These are phyloP conservation scores for Hypericum perforatum DNA, from an alignment of 345 rosid species.

Conservation along the genomic window DNA sequence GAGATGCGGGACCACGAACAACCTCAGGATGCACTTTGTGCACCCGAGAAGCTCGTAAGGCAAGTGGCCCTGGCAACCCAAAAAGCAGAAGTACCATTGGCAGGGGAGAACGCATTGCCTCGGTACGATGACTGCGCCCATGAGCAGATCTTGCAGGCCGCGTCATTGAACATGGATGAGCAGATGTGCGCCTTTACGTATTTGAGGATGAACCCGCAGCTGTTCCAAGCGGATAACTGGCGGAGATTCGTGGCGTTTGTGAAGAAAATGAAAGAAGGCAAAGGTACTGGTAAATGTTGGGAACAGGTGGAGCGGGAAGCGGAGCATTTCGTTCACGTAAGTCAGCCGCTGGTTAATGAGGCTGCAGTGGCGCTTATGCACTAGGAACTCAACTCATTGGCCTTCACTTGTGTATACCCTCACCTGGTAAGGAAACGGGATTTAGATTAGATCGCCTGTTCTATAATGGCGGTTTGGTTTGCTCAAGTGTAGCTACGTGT, in stretches of 20 bases:
- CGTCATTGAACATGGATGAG: conserved; percentile 43
- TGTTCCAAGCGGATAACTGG: conserved; percentile 79
- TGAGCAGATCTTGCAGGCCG: conserved; percentile 62
- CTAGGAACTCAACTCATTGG: conserved; percentile 11
- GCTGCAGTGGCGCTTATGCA: conserved; percentile 63
- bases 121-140: conserved; percentile 70
- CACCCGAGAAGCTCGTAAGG: conserved; percentile 93
- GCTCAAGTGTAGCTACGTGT: no score
- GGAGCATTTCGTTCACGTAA: conserved; percentile 63
- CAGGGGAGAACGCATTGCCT: conserved; percentile 91
- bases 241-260: conserved; percentile 75
- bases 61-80: conserved; percentile 75
- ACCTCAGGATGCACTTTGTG: conserved; percentile 85
- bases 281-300: conserved; percentile 37
- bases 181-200: conserved; percentile 96
- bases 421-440: no score
- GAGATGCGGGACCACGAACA: conserved; percentile 98
- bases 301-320: conserved; percentile 93
- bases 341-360: conserved; percentile 66
- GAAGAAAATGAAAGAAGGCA: conserved; percentile 90
- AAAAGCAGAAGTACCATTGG: conserved; percentile 64
- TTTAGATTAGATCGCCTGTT: no score
- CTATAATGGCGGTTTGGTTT: no score
- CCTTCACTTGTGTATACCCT: conserved; percentile 18
- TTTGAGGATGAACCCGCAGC: conserved; percentile 76